Conservation (phyloP, 768 basidiomycete species). For the Mycena latifolia region DNA sequence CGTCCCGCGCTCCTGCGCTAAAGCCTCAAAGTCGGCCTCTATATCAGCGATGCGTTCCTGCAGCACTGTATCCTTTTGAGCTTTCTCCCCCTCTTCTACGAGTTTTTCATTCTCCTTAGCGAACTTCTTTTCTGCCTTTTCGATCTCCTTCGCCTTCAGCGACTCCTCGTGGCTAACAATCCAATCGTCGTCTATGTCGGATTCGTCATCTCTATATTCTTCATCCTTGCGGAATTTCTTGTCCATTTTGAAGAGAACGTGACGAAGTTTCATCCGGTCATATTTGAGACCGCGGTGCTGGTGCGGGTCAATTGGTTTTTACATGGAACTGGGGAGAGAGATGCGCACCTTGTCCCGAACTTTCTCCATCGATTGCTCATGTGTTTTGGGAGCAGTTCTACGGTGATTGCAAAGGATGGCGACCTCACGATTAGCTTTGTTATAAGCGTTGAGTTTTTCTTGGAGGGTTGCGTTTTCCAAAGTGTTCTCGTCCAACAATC, state of each 20-base stretch:
- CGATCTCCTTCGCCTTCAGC: constrained; percentile 83
- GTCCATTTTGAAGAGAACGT: constrained; percentile 84
- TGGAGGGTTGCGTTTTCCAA: constrained; percentile 80
- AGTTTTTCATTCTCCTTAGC: constrained; percentile 94
- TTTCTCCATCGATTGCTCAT: constrained; percentile 94
- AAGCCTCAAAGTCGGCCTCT: constrained; percentile 79
- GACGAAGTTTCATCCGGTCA: constrained; percentile 96
- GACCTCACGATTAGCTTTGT: constrained; percentile 96
- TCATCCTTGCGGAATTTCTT: constrained; percentile 85
- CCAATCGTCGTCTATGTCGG: constrained; percentile 95
- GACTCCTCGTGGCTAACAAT: constrained; percentile 84
- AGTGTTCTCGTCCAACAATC: constrained; percentile 80
- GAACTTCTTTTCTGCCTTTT: constrained; percentile 94
- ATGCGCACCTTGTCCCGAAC: constrained; percentile 92
- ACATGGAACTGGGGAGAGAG: constrained; percentile 37
- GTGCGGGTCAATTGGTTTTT: not conserved
- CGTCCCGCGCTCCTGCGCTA: constrained; percentile 88
- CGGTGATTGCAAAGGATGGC: constrained; percentile 99
- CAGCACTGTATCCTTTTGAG: constrained; percentile 71
- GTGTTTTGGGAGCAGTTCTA: constrained; percentile 91
- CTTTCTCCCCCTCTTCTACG: constrained; percentile 74
- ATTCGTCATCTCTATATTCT: constrained; percentile 85
- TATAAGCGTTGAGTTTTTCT: constrained; percentile 97
- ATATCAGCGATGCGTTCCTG: constrained; percentile 77
- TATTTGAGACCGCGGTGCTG: constrained; percentile 86